Evolutionary conservation across 225 moss, liverwort and hornwort genomes (phyloP).

Genomic region (Antitrichia curtipendula): DNA sequence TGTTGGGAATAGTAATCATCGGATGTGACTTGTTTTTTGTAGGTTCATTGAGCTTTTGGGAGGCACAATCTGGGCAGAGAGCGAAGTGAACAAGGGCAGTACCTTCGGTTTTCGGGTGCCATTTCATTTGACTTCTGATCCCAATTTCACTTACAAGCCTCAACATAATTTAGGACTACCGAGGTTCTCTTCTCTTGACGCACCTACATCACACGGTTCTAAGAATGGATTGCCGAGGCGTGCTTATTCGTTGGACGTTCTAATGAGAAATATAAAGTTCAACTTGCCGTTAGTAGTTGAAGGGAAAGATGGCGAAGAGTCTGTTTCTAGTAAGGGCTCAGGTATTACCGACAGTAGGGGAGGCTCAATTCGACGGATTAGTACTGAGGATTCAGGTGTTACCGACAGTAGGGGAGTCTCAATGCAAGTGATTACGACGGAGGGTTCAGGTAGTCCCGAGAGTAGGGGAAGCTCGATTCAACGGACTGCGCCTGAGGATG

Average conservation of each 20-base stretch:
- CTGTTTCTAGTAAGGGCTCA: neutral
- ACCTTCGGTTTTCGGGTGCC: conserved; percentile 21
- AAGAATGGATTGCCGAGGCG: conserved; percentile 40
- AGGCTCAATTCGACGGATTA: neutral
- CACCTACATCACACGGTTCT: neutral
- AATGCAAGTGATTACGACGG: neutral
- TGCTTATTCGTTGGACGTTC: conserved; percentile 41
- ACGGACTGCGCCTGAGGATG: neutral
- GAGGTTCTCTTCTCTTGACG: conserved; percentile 6
- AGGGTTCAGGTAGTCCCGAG: neutral
- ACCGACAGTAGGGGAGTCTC: neutral
- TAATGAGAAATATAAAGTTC: conserved; percentile 44
- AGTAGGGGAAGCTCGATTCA: neutral
- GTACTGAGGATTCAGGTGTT: neutral
- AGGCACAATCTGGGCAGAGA: conserved; percentile 66
- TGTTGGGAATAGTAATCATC: neutral
- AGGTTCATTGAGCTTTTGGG: conserved; percentile 74
- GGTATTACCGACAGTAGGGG: neutral
- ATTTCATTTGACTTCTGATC: conserved; percentile 24
- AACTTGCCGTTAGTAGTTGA: conserved; percentile 9
- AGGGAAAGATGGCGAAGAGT: conserved; percentile 16
- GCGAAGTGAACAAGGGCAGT: conserved; percentile 59
- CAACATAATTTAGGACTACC: neutral
- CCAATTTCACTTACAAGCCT: neutral
- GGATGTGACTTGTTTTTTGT: neutral